Conservation (phyloP, 805 yeast genomes). For the Isabelozyma pseudorhagii region DNA sequence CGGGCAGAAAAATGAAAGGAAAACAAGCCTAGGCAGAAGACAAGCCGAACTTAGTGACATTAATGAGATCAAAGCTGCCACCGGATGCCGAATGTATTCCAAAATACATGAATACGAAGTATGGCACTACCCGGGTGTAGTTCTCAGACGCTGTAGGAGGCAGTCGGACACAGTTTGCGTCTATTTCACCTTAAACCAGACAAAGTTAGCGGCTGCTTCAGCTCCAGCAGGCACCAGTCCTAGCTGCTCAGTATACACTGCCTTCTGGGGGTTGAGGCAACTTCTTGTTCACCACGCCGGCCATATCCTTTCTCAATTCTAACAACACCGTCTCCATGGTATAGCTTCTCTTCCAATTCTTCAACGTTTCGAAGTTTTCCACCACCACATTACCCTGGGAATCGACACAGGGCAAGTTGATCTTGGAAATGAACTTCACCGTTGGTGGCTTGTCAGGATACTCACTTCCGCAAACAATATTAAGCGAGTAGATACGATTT, state of each 20-base stretch:
- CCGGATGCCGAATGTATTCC: too few species aligned
- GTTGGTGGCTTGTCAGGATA: conserved; percentile 91
- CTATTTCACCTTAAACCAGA: too few species aligned
- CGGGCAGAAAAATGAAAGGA: too few species aligned
- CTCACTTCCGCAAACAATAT: conserved; percentile 72
- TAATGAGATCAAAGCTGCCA: too few species aligned
- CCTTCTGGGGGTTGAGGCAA: conserved; percentile 93
- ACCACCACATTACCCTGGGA: conserved; percentile 48
- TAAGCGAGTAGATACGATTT: conserved; percentile 85
- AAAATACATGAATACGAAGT: too few species aligned
- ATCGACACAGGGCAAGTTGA: conserved; percentile 92
- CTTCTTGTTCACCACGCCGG: conserved; percentile 74
- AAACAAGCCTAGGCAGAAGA: too few species aligned
- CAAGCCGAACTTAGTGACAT: too few species aligned
- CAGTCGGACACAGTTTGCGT: too few species aligned
- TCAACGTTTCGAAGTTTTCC: conserved; percentile 59
- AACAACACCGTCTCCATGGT: conserved; percentile 91
- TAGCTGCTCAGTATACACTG: conserved; percentile 43
- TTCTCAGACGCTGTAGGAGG: too few species aligned
- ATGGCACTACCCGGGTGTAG: too few species aligned
- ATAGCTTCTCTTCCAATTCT: conserved; percentile 84
- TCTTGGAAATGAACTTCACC: conserved; percentile 75
- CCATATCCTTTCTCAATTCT: conserved; percentile 86
- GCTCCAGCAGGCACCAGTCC: background rate
- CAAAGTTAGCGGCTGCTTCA: background rate